phyloP scores from a whole-genome alignment of 805 yeast species.

The Kurtzmaniella cleridarum region DNA sequence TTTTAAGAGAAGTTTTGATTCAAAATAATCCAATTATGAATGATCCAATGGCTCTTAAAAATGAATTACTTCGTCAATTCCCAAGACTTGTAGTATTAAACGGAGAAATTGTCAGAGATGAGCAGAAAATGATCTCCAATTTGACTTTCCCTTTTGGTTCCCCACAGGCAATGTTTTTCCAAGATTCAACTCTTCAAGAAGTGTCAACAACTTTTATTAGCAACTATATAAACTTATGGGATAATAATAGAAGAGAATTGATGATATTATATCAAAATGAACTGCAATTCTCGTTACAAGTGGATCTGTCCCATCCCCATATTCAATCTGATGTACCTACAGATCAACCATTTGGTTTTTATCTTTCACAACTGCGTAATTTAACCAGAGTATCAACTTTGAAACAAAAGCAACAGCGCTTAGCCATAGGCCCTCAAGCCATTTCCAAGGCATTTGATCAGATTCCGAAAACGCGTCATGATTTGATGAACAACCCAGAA shows the following conservation, averaged over 20 bases:
- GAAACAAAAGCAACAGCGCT: slow-evolving; percentile 50
- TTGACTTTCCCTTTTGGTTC: slow-evolving; percentile 50
- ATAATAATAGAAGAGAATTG: slow-evolving; percentile 64
- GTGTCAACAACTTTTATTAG: slow-evolving; percentile 74
- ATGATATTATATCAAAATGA: slow-evolving; percentile 70
- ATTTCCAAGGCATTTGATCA: slow-evolving; percentile 58
- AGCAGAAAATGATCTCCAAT: slow-evolving; percentile 46
- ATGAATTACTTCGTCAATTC: slow-evolving; percentile 64
- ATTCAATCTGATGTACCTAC: slow-evolving; percentile 8
- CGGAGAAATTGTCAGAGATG: slow-evolving; percentile 75
- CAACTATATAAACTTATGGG: slow-evolving; percentile 78
- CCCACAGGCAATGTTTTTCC: slow-evolving; percentile 72
- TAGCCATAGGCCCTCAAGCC: slow-evolving; percentile 64
- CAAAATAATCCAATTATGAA: slow-evolving; percentile 68
- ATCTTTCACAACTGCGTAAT: slow-evolving; percentile 73
- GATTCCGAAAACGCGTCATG: slow-evolving; percentile 78
- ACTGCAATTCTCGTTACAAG: slow-evolving; percentile 79
- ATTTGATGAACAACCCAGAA: slow-evolving; percentile 54
- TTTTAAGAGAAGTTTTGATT: slow-evolving; percentile 71
- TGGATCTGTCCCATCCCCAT: slow-evolving; percentile 67
- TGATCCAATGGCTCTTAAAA: slow-evolving; percentile 39
- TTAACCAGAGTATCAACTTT: slow-evolving; percentile 54
- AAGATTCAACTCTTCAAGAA: slow-evolving; percentile 62
- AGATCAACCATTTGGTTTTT: slow-evolving; percentile 53
- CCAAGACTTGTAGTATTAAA: slow-evolving; percentile 79